Conservation (phyloP, 139 green algal genomes). For the Chlamydomonas sp. region DNA sequence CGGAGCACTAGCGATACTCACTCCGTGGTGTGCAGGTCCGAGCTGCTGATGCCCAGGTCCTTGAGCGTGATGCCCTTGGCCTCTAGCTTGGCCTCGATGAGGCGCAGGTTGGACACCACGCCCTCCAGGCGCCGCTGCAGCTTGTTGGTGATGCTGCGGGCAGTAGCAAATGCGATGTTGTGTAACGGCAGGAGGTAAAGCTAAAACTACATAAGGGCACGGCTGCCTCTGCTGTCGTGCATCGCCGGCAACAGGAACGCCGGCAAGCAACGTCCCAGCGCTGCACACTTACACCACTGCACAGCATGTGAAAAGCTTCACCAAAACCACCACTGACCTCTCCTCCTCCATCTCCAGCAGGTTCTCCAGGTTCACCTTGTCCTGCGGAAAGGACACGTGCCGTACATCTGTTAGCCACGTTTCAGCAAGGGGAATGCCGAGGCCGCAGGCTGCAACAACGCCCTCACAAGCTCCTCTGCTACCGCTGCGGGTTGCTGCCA, state of each 20-base stretch:
- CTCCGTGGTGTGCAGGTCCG: conserved; percentile 32
- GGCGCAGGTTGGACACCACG: conserved; percentile 58
- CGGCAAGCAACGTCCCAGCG: too few relatives aligned
- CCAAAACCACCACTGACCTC: conserved; percentile 61
- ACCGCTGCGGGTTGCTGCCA: too few relatives aligned
- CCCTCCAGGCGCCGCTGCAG: conserved; percentile 79
- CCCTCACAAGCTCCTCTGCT: too few relatives aligned
- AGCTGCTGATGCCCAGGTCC: conserved; percentile 47
- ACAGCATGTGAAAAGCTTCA: too few relatives aligned
- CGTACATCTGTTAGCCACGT: too few relatives aligned
- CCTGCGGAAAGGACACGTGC: neutral
- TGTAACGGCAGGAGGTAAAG: neutral
- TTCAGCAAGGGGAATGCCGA: too few relatives aligned
- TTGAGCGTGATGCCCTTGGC: conserved; percentile 47
- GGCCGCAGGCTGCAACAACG: too few relatives aligned
- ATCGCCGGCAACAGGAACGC: too few relatives aligned
- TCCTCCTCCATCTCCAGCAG: conserved; percentile 76
- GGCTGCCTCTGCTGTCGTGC: too few relatives aligned
- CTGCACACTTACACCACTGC: too few relatives aligned
- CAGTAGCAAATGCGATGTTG: neutral
- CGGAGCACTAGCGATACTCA: neutral
- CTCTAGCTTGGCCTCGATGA: conserved; percentile 65
- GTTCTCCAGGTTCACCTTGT: conserved; percentile 73
- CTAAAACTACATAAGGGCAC: too few relatives aligned
- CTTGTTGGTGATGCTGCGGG: conserved; percentile 64